Evolutionary conservation across 176 grass and related monocot species (phyloP).

Genomic region (Triticum urartu): DNA sequence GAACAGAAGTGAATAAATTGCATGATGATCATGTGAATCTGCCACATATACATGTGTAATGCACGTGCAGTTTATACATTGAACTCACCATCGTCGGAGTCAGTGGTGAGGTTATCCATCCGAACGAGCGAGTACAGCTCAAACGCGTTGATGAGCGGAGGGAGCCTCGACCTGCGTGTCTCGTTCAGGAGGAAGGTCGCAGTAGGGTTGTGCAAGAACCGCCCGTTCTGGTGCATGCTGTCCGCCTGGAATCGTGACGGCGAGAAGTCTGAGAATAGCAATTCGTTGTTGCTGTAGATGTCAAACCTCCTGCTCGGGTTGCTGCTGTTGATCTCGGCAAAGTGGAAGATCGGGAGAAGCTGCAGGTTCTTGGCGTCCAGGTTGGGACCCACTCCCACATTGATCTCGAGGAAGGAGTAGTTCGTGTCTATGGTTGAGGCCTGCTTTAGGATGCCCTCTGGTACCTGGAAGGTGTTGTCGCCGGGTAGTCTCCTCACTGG

Average conservation of each 20-base stretch:
- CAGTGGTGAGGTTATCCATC: neutral
- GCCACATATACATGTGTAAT: neutral
- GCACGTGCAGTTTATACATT: neutral
- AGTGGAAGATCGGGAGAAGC: conserved; percentile 33
- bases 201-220: neutral
- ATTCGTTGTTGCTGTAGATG: neutral
- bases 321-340: neutral
- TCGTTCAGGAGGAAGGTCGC: neutral
- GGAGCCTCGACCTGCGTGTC: neutral
- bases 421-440: neutral
- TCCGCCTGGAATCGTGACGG: neutral
- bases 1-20: neutral
- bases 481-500: accelerated
- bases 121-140: conserved; percentile 10
- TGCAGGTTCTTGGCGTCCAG: neutral
- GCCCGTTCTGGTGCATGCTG: neutral
- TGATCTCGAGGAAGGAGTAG: neutral
- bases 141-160: conserved; percentile 23
- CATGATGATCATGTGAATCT: neutral
- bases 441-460: neutral
- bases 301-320: neutral
- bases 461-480: neutral
- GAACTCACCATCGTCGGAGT: conserved; percentile 8
- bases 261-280: neutral
- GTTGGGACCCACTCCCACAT: accelerated